A percentile compares a stretch with the other conserved stretches of the same genome.
Conservation (phyloP, 176 grass and related monocot species). For the Otatea glauca region DNA sequence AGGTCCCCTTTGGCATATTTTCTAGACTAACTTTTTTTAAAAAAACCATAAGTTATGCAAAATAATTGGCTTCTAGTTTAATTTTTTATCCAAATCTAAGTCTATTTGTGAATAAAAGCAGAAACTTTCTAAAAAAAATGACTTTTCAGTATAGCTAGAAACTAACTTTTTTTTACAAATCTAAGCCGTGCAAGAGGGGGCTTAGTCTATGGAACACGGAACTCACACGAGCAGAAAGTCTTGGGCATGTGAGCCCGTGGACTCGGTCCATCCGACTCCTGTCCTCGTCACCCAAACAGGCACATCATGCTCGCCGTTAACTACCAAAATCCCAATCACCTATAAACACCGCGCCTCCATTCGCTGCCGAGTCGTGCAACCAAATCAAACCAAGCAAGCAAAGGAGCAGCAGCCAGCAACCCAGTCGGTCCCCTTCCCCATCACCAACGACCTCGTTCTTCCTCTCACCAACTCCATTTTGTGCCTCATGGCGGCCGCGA, state of each 20-base stretch:
- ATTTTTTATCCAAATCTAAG: no score
- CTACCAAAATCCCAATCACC: background rate
- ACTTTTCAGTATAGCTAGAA: no score
- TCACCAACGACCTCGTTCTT: background rate
- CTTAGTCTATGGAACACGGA: background rate
- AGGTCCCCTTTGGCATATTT: no score
- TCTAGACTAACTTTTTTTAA: no score
- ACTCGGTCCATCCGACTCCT: slow-evolving; percentile 43
- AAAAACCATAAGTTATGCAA: no score
- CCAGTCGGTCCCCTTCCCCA: background rate
- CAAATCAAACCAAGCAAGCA: background rate
- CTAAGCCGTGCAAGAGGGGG: no score
- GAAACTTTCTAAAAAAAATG: no score
- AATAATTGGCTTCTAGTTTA: no score
- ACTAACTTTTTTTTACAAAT: no score
- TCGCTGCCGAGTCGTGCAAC: slow-evolving; percentile 33
- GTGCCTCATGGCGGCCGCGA: background rate
- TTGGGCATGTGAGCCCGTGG: slow-evolving; percentile 15
- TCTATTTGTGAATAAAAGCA: no score
- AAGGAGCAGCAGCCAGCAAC: background rate
- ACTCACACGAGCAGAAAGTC: slow-evolving; percentile 6
- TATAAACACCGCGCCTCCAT: slow-evolving; percentile 25
- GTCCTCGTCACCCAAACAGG: slow-evolving; percentile 37
- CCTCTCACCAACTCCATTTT: background rate
- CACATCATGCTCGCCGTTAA: background rate